Evolutionary conservation across 441 rosid species (phyloP).

Genomic region (Arabidopsis hybrid): DNA sequence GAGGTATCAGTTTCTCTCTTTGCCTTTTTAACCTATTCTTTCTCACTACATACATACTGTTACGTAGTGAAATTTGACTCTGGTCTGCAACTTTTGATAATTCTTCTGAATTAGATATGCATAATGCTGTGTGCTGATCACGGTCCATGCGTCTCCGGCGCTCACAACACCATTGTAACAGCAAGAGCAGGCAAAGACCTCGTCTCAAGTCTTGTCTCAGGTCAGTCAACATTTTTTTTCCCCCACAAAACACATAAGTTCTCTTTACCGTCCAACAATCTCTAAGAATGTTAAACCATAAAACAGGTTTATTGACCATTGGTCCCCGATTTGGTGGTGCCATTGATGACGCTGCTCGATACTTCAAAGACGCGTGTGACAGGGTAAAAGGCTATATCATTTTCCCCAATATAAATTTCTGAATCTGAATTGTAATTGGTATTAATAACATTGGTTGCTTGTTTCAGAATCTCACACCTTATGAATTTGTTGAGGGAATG

Average conservation of each 20-base stretch:
- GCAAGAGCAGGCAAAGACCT: conserved; percentile 99
- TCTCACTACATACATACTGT: not conserved
- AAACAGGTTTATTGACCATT: conserved; percentile 88
- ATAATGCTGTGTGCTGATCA: conserved; percentile 98
- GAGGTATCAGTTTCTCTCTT: conserved; percentile 58
- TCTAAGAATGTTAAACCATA: conserved; percentile 20
- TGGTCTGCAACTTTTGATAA: conserved; percentile 29
- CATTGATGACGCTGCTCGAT: conserved; percentile 95
- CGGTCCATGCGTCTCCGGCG: conserved; percentile 98
- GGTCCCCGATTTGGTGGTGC: conserved; percentile 99
- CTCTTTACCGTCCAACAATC: not conserved
- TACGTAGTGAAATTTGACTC: not conserved
- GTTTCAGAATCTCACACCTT: conserved; percentile 81
- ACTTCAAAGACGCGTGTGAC: conserved; percentile 94
- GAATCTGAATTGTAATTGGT: conserved; percentile 25
- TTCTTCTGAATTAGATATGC: conserved; percentile 67
- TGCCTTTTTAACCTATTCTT: not conserved
- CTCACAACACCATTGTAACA: conserved; percentile 96
- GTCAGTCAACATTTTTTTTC: conserved; percentile 41
- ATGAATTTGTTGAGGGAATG: conserved; percentile 94
- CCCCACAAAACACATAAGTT: not conserved
- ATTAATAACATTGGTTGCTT: conserved; percentile 4
- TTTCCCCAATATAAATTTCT: not conserved
- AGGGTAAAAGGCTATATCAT: conserved; percentile 53
- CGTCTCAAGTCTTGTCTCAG: conserved; percentile 95